phyloP scores from a whole-genome alignment of 306 rosid species.

The Clitoria ternatea region DNA sequence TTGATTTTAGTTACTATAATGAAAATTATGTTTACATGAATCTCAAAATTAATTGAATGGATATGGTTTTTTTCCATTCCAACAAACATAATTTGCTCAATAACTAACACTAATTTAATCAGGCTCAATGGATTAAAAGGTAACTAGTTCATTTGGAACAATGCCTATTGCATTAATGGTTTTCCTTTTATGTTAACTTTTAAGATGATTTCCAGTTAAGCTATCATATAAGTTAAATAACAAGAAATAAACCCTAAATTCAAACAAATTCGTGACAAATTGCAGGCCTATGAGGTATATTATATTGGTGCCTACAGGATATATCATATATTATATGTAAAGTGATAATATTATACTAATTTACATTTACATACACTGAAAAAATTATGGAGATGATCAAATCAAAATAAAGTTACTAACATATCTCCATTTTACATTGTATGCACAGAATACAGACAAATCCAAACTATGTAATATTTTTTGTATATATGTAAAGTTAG shows the following conservation, averaged over 20 bases:
- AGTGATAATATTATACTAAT: neutral
- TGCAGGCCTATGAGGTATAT: neutral
- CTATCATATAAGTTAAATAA: no score
- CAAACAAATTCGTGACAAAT: neutral
- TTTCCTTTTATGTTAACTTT: neutral
- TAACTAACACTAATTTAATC: no score
- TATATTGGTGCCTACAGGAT: no score
- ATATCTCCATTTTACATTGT: neutral
- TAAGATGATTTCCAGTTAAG: neutral
- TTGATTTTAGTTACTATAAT: no score
- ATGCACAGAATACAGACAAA: neutral
- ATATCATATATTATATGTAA: neutral
- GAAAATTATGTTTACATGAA: no score
- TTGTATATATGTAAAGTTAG: neutral
- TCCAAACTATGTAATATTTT: neutral
- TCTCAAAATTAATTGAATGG: no score
- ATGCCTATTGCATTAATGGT: neutral
- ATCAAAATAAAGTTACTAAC: neutral
- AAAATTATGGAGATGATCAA: neutral
- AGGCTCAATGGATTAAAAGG: no score
- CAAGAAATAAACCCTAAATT: neutral
- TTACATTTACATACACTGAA: neutral
- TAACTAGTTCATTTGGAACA: neutral
- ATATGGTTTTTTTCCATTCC: no score
- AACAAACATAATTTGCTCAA: no score